A percentile compares a stretch with the other conserved stretches of the same genome.
These are phyloP conservation scores for Afroboletus lepidellus DNA, from an alignment of 1,284 basidiomycete species.

Conservation along the genomic window DNA sequence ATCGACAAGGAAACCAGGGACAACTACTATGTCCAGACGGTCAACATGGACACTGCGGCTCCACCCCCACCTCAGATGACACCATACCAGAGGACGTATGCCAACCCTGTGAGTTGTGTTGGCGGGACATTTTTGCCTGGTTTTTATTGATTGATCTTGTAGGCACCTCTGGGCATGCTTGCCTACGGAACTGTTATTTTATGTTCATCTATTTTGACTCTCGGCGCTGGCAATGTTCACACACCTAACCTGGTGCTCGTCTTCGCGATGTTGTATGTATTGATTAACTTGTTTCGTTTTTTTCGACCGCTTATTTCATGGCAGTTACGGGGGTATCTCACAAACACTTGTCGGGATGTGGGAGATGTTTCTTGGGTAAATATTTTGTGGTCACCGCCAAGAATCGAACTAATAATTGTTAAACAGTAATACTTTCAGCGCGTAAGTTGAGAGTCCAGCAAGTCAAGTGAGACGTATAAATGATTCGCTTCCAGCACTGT, in stretches of 20 bases:
- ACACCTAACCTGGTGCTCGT: slow-evolving; percentile 30
- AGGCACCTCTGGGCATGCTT: slow-evolving; percentile 31
- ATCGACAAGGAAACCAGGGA: slow-evolving; percentile 25
- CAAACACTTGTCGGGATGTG: slow-evolving; percentile 33
- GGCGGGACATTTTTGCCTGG: background rate
- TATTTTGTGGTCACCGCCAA: background rate
- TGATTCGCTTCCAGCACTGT: slow-evolving; percentile 19
- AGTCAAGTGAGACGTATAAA: background rate
- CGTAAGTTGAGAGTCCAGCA: slow-evolving; percentile 16
- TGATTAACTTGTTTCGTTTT: background rate
- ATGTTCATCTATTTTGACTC: slow-evolving; percentile 29
- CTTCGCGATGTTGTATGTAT: slow-evolving; percentile 29
- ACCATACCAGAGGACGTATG: slow-evolving; percentile 29
- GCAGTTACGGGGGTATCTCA: slow-evolving; percentile 31
- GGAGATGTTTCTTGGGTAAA: slow-evolving; percentile 33
- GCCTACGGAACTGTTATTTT: slow-evolving; percentile 31
- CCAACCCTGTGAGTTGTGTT: slow-evolving; percentile 21
- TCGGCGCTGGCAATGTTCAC: slow-evolving; percentile 18
- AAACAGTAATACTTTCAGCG: slow-evolving; percentile 27
- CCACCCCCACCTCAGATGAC: slow-evolving; percentile 21
- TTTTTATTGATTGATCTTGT: background rate
- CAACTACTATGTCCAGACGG: slow-evolving; percentile 30
- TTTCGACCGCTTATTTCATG: background rate
- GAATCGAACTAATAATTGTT: slow-evolving; percentile 4
- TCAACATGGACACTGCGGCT: slow-evolving; percentile 19